Conservation (phyloP, 1,284 basidiomycete species). For the Mixia osmundae region DNA sequence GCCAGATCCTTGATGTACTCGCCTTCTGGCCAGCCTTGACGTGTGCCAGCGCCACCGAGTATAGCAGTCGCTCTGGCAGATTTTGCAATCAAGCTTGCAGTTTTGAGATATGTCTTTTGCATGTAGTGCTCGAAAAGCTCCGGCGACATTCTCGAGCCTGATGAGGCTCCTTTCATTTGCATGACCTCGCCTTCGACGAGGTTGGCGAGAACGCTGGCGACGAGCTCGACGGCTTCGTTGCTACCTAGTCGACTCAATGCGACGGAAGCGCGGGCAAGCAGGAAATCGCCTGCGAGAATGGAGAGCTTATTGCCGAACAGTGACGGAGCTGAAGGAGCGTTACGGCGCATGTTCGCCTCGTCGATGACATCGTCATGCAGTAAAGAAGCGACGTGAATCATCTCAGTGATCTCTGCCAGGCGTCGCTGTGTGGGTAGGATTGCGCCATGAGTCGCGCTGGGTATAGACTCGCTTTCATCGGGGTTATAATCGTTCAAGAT, state of each 20-base stretch:
- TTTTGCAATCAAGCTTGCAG: conserved; percentile 87
- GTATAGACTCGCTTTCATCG: conserved; percentile 42
- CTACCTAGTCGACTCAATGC: conserved; percentile 68
- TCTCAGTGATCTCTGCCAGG: conserved; percentile 88
- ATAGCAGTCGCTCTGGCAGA: conserved; percentile 68
- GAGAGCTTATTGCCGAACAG: conserved; percentile 89
- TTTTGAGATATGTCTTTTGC: conserved; percentile 88
- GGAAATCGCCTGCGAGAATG: conserved; percentile 83
- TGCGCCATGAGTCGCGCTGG: not conserved
- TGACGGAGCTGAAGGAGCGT: conserved; percentile 57
- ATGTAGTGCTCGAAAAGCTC: conserved; percentile 70
- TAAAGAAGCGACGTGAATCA: conserved; percentile 92
- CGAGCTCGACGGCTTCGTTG: conserved; percentile 73
- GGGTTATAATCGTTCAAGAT: conserved; percentile 72
- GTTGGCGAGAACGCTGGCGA: conserved; percentile 79
- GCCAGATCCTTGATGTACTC: conserved; percentile 79
- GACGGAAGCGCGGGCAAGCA: conserved; percentile 74
- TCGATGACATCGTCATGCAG: conserved; percentile 93
- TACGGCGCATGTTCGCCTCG: conserved; percentile 53
- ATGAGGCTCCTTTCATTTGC: conserved; percentile 34
- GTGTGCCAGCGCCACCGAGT: conserved; percentile 46
- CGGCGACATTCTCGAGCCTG: conserved; percentile 9
- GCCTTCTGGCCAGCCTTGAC: conserved; percentile 31
- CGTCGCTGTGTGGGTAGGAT: conserved; percentile 67
- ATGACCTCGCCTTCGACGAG: conserved; percentile 91